Evolutionary conservation across 768 basidiomycete genomes (phyloP).

Genomic region (Hygrocybe coccinea): DNA sequence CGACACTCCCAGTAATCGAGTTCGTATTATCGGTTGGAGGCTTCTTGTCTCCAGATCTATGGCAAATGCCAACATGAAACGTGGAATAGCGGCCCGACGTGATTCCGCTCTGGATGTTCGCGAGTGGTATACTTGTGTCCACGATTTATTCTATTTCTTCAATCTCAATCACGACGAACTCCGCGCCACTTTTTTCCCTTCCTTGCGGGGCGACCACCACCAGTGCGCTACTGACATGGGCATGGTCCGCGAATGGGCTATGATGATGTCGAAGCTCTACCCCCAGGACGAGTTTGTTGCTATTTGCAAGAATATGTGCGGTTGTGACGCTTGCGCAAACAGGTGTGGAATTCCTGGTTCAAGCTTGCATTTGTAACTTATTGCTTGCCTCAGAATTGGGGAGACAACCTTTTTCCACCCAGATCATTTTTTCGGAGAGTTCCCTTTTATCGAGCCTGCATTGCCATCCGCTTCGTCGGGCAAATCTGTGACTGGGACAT

Average conservation of each 20-base stretch:
- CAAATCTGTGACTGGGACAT: neutral
- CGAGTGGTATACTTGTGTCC: neutral
- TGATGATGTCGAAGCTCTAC: neutral
- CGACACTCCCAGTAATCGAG: neutral
- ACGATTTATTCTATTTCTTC: neutral
- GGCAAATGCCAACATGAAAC: neutral
- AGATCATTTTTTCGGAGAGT: neutral
- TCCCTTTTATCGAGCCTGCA: neutral
- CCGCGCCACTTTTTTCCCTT: neutral
- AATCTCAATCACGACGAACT: neutral
- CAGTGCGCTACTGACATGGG: neutral
- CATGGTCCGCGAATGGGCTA: neutral
- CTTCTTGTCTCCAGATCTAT: neutral
- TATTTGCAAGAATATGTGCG: neutral
- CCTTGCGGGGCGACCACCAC: neutral
- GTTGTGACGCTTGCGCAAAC: neutral
- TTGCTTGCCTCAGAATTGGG: neutral
- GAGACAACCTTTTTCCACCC: neutral
- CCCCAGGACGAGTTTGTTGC: neutral
- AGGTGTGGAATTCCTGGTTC: neutral
- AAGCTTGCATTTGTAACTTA: neutral
- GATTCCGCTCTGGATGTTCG: neutral
- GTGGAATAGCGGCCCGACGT: neutral
- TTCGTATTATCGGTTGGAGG: neutral
- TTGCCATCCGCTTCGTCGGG: neutral